Evolutionary conservation across 2,329 filamentous ascomycete species (phyloP), one percentile per base, ranked within the genome.

Genomic region (Colletotrichum acutatum): DNA sequence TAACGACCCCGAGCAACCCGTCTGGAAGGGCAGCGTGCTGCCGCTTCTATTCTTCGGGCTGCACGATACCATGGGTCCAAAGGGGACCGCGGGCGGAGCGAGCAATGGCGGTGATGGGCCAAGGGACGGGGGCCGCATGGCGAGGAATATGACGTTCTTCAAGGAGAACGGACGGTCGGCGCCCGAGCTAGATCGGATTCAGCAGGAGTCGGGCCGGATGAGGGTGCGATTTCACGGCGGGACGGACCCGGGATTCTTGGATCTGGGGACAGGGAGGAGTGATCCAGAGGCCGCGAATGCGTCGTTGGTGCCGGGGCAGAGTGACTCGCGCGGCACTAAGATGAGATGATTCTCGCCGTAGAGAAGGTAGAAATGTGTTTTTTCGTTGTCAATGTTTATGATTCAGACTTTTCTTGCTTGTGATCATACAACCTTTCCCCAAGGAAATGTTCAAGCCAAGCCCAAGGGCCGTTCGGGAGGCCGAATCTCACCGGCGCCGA

Each of bases 11-110:
- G 70, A 69, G 34, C 70, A 72, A 16, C 70, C 70, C 4, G 66
- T 72, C 8, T 72, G 70, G 70, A 72, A 72, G 54, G 70, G 70
- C 32, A 72, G 54, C 54, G 70, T 72, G 32, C 60, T 72, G 1
- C 70, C 70, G 42, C 26, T 72, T 12, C 53, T 72, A 9, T 69
- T 72, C 26, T 72, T 72, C 22, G 70, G 70, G 0, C 11, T 72
- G 16, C 66, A 72, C 2, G 42, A 37, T 11, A 37, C 24, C n/a
- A 6, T 58, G 19, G 69, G 66, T 1, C 61, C 61, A 1, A 32
- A 22, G n/a, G 42, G 11, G 5, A 5, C 64, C 19, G 24, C 49
- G 14, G 32, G 16, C 14, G 19, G 46, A 16, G 22, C n/a, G 6
- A 32, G n/a, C 11, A 30, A 30, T 5, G 9, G 30, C 24, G 60